Evolutionary conservation across 148 eudicot species (phyloP), one percentile per base, ranked within the genome.

Genomic region (Arctostaphylos glauca): DNA sequence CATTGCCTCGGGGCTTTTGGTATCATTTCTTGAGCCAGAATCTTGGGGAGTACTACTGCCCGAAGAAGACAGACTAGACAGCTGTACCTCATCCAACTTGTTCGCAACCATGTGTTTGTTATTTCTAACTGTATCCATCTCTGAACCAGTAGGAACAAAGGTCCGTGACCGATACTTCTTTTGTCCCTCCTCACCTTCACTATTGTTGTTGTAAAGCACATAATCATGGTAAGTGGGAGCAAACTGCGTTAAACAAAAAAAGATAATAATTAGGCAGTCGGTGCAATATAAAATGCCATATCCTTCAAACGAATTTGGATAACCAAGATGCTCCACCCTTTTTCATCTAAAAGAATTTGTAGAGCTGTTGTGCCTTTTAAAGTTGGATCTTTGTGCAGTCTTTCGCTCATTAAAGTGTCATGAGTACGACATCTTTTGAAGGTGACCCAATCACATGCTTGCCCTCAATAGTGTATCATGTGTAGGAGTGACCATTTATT

Each of bases 181-280:
- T 70, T 94, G 87, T 68, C 95, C 98, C 76, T 93, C 99, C 56
- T 93, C 97, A 70, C 95, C 91, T 3, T 93, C 98, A 52, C 92
- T 85, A 72, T 92, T 93, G 88, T 96, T 94, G 86, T 96, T 94
- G 86, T 96, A 96, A 31, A 96, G 95, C 77, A 94, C 98, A 68
- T 96, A 96, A 79, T 96, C 99, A 81, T 96, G 99, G 84, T 96
- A 96, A 59, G 99, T 94, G 70, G 99, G 99, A 25, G 99, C 98
- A 92, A 96, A 96, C 99, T 96, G 92, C 82, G 86, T 76, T 41
- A 15, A 13, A 14, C 21, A 50, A 67, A 76, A 55, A 48, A n/a
- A 66, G 5, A 54, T 3, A 67, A 50, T 80, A 16, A 74, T 19
- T 16, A 74, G 54, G 21, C 48, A 58, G 21, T 50, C 13, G 56